Evolutionary conservation across 2,329 filamentous ascomycete species (phyloP), one percentile per base, ranked within the genome.

Genomic region (Sodiomyces alkalinus): DNA sequence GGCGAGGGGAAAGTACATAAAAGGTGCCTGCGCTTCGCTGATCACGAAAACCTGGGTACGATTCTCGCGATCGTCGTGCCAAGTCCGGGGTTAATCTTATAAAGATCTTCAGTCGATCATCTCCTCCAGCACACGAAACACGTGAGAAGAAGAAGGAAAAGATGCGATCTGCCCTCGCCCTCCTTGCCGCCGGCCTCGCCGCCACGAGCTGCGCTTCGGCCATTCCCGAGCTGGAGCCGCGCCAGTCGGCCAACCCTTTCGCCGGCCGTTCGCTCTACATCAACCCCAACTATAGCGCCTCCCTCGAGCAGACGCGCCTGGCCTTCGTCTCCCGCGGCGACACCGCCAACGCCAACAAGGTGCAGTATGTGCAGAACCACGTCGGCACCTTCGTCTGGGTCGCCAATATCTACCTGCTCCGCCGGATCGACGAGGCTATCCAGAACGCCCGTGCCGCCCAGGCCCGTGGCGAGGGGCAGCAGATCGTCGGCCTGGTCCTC

Each of bases 231-330:
- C 21, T 22, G 21, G 21, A 22, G 21, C 21, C 21, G 21, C 21
- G 21, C 21, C 21, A 22, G 21, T 22, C n/a, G n/a, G 22, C 41
- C 28, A 57, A 59, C 31, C 55, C 67, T 1, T 68, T 72, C 41
- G 33, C 48, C 2, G 57, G 57, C 33, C 60, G 57, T 37, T 56
- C 50, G 6, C 46, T 68, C 16, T 66, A 61, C 39, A 53, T 51
- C 34, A 60, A 62, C 43, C 51, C 53, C n/a, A 38, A 38, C 13
- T 62, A 58, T 42, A 48, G 54, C 9, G 35, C 30, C n/a, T 54
- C 59, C 41, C 47, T 62, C 19, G 46, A 55, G 16, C 33, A 48
- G 30, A 58, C 58, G 11, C 38, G 51, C 31, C 38, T 41, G 2
- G 39, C 48, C 14, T 60, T 60, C 41, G 34, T 44, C 8, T 39